phyloP scores from a whole-genome alignment of 1,139 yeast genomes.

The Candida frijolesensis region DNA sequence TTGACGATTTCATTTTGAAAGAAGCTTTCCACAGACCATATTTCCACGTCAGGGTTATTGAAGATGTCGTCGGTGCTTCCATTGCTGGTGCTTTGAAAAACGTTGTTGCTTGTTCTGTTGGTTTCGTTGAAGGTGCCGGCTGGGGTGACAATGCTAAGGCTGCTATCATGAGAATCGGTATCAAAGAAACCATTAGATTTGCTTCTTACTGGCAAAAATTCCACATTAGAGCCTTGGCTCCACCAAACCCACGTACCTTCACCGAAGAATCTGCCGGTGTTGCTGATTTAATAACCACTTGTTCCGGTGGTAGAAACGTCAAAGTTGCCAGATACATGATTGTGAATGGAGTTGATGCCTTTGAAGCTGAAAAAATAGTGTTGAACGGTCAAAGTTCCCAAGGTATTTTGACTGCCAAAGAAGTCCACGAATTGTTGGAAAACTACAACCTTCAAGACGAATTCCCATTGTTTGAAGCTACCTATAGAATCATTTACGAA shows the following conservation, averaged over 20 bases:
- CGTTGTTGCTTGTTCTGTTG: conserved; percentile 91
- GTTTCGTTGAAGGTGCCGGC: conserved; percentile 92
- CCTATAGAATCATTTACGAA: conserved; percentile 79
- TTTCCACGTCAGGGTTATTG: conserved; percentile 88
- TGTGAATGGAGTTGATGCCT: conserved; percentile 66
- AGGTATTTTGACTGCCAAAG: conserved; percentile 86
- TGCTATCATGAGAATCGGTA: conserved; percentile 92
- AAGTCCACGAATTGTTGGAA: conserved; percentile 81
- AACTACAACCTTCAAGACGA: conserved; percentile 62
- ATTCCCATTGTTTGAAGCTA: conserved; percentile 87
- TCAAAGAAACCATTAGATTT: conserved; percentile 74
- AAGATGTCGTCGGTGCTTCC: conserved; percentile 92
- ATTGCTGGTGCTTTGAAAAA: conserved; percentile 95
- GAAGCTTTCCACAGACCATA: conserved; percentile 90
- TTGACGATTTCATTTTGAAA: conserved; percentile 68
- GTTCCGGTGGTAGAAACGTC: conserved; percentile 95
- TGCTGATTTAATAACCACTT: conserved; percentile 94
- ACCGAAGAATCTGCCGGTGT: conserved; percentile 95
- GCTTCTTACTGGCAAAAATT: conserved; percentile 58
- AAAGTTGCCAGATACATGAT: conserved; percentile 83
- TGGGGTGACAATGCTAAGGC: conserved; percentile 99
- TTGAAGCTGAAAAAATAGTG: conserved; percentile 77
- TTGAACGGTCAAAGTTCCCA: conserved; percentile 94
- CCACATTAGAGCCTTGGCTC: conserved; percentile 68
- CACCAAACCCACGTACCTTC: conserved; percentile 75